Base-by-base conservation (phyloP, 768 basidiomycete species). In the Baorangia bicolor region DNA sequence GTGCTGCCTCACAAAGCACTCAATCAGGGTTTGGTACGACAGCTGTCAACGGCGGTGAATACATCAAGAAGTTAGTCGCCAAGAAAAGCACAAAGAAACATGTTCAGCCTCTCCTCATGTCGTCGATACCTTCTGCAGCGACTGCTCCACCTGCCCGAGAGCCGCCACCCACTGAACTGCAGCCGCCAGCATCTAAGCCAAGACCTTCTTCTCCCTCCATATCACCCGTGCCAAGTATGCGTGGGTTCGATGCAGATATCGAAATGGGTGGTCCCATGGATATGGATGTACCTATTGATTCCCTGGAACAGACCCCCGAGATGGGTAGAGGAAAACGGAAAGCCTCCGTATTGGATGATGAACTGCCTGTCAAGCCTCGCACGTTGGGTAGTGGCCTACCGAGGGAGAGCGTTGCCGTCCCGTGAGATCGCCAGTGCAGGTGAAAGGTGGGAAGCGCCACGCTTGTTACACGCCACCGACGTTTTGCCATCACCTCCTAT, bases 41-140 rank as follows among this genome's bases (percentile, higher is more conserved):
- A 16, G 72, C 69, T 51, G 70, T 71, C 45, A 74, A 73, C 53
- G 73, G 75, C 3, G 82, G 79, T 16, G 87, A 88, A 67, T 77
- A 80, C 41, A 79, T 90, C 43, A 88, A 90, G 60, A 80, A 83
- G 55, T 79, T 91, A 16, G 84, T 90, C 9, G 89, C 88, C 48
- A 90, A 90, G 69, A 81, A 88, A 51, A 82, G 77, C 53, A 78
- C 74, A 4, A 88, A 89, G 74, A 88, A 87, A 69, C 81, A 88
- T 45, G 77, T 78, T 18, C 78, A 78, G 59, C 78, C 81, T 28
- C 66, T 73, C 20, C 72, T 74, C 61, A 59, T 75, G 43, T 70
- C 70, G 16, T 57, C 67, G 6, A 67, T 74, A 44, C 77, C 77
- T 27, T 77, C 77, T 41, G 67, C 68, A 47, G 55, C 67, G 33